Evolutionary conservation across 768 basidiomycete species (phyloP), one percentile per base, ranked within the genome.

Genomic region (Leccinum barrowsii): DNA sequence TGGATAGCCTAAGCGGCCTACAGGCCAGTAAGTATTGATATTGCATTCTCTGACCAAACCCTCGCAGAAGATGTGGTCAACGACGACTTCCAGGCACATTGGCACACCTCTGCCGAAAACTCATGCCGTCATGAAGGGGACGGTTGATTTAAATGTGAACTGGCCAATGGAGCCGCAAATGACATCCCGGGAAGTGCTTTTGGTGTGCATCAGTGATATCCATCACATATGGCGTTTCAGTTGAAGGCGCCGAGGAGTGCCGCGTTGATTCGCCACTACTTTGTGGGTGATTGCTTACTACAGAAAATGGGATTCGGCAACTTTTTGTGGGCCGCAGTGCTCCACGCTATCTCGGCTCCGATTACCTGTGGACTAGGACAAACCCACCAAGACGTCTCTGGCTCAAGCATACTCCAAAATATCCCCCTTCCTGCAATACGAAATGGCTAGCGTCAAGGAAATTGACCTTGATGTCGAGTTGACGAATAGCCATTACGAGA

Each of bases 361-460:
- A 1, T 12, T 28, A 28, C 28, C 30, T 32, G 11, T 32, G 30
- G 30, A 32, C 30, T 32, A 32, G 30, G 11, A 32, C 55, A 61
- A 51, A 61, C 42, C 52, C 26, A 22, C 24, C 42, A 46, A 26
- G 19, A 21, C 37, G 24, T 28, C 3, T 28, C 7, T 22, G 40
- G 28, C 24, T 15, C n/a, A 7, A 24, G 13, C n/a, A n/a, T 32
- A 40, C 30, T 32, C 19, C 46, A 7, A 13, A 34, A 26, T n/a
- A 6, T 40, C 34, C 12, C 12, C 21, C 49, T 55, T 6, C 15
- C 13, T 32, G 55, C 47, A 8, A 54, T 37, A 12, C 42, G 42
- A 34, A 46, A 66, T 67, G 65, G 21, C 13, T 11, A 34, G 24
- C 42, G 3, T 21, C 7, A 48, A 63, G 51, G 58, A 35, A 6